Evolutionary conservation across 306 rosid species (phyloP).

Genomic region (Ziziphus jujuba): DNA sequence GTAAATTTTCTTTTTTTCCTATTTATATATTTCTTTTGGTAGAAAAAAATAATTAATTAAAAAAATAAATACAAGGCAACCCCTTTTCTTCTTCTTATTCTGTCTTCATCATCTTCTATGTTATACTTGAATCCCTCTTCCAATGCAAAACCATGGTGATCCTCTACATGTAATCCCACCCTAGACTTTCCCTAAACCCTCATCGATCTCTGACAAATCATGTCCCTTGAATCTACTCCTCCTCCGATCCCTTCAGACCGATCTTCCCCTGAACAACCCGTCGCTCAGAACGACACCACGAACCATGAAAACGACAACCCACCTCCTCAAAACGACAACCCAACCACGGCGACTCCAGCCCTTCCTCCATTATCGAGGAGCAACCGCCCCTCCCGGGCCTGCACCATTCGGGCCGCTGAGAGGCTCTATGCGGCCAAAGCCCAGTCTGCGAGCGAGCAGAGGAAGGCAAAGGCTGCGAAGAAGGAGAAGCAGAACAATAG

Average conservation of each 20-base stretch:
- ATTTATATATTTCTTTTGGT: slow-evolving; percentile 32
- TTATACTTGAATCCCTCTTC: slow-evolving; percentile 23
- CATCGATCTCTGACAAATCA: slow-evolving; percentile 54
- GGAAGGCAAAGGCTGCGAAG: slow-evolving; percentile 42
- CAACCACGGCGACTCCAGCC: slow-evolving; percentile 20
- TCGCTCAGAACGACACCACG: slow-evolving; percentile 20
- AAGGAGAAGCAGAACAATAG: slow-evolving; percentile 31
- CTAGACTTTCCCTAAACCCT: slow-evolving; percentile 51
- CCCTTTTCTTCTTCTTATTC: too few relatives aligned
- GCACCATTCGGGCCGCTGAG: slow-evolving; percentile 83
- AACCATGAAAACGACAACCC: slow-evolving; percentile 32
- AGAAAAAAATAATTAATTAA: slow-evolving; percentile 3
- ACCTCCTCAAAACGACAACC: slow-evolving; percentile 41
- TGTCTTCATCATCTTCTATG: slow-evolving; percentile 9
- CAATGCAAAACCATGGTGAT: slow-evolving; percentile 60
- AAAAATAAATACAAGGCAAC: slow-evolving; percentile 1
- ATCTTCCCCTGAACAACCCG: slow-evolving; percentile 50
- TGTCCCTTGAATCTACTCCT: slow-evolving; percentile 65
- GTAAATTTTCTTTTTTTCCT: background rate
- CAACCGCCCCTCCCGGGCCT: slow-evolving; percentile 93
- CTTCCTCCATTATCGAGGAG: slow-evolving; percentile 45
- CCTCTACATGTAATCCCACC: slow-evolving; percentile 54
- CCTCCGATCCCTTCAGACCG: slow-evolving; percentile 56
- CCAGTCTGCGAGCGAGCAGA: slow-evolving; percentile 35
- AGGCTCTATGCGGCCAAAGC: slow-evolving; percentile 51